Evolutionary conservation across 1,284 basidiomycete species (phyloP).

Genomic region (Leccinum solheimii): DNA sequence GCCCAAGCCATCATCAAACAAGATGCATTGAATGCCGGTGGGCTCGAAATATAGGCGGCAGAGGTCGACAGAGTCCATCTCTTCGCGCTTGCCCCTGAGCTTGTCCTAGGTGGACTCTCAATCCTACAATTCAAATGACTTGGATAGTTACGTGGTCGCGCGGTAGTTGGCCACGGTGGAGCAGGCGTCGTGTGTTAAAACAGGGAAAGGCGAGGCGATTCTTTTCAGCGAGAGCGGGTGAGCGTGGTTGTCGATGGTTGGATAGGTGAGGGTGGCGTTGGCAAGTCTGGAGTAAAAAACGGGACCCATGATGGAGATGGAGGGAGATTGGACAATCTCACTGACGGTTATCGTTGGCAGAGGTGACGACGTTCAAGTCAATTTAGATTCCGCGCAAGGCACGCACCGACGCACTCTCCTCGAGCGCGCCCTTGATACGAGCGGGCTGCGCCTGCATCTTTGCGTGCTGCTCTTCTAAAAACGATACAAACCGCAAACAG

Average conservation of each 20-base stretch:
- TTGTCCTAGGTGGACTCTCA: conserved; percentile 56
- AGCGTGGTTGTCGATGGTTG: conserved; percentile 73
- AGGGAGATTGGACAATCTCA: too few species aligned
- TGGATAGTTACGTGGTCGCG: conserved; percentile 50
- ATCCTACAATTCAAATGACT: conserved; percentile 44
- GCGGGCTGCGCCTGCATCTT: conserved; percentile 46
- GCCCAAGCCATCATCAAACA: too few species aligned
- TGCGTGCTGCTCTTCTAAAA: conserved; percentile 83
- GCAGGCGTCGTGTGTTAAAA: conserved; percentile 49
- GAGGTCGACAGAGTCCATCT: conserved; percentile 36
- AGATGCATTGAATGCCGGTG: too few species aligned
- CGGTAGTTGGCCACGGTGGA: conserved; percentile 59
- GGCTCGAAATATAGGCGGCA: too few species aligned
- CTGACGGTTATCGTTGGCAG: too few species aligned
- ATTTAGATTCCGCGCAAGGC: too few species aligned
- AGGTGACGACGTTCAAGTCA: too few species aligned
- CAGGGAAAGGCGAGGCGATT: conserved; percentile 50
- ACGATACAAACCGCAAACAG: conserved; percentile 90
- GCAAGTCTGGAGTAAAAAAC: conserved; percentile 18
- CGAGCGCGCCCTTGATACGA: conserved; percentile 51
- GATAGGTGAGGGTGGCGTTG: conserved; percentile 40
- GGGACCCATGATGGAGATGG: too few species aligned
- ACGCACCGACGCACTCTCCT: conserved; percentile 74
- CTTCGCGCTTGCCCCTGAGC: conserved; percentile 47
- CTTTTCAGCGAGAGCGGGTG: conserved; percentile 55